These are phyloP conservation scores for Eustoma russellianum DNA, from an alignment of 257 asterid genomes.

Conservation along the genomic window DNA sequence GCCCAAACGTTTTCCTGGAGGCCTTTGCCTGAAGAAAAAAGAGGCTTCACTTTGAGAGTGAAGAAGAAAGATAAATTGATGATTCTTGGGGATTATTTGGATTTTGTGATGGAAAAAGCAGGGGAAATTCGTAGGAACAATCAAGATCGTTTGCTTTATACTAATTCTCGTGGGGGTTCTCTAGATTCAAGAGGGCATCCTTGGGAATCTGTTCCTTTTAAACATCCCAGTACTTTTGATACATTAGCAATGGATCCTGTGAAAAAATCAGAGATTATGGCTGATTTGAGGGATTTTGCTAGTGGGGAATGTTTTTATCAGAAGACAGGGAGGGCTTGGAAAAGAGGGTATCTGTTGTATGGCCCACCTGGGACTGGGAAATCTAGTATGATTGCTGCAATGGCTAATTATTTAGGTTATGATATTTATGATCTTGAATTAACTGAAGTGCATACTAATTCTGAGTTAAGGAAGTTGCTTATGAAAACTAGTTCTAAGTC, in stretches of 20 bases:
- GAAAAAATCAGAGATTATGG: conserved; percentile 35
- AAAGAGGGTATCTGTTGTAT: conserved; percentile 33
- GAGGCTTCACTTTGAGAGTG: conserved; percentile 34
- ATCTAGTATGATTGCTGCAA: conserved; percentile 46
- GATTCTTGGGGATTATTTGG: conserved; percentile 25
- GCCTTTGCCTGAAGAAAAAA: conserved; percentile 37
- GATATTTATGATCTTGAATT: conserved; percentile 44
- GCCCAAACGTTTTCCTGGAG: conserved; percentile 38
- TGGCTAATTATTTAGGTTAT: conserved; percentile 42
- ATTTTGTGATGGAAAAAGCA: conserved; percentile 34
- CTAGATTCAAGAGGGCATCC: conserved; percentile 38
- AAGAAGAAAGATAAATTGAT: conserved; percentile 30
- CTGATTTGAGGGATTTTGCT: conserved; percentile 30
- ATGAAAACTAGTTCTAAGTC: conserved; percentile 39
- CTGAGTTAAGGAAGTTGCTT: conserved; percentile 33
- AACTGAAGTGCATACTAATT: conserved; percentile 32
- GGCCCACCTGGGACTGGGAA: conserved; percentile 48
- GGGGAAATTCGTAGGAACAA: conserved; percentile 27
- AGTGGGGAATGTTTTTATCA: conserved; percentile 34
- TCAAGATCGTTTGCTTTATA: conserved; percentile 34
- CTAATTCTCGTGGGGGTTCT: conserved; percentile 40
- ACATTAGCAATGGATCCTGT: conserved; percentile 26
- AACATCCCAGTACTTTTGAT: conserved; percentile 39
- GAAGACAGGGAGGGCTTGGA: conserved; percentile 42
- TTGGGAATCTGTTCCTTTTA: conserved; percentile 48